Evolutionary conservation across 371 early-diverging fungal genomes (phyloP), one percentile per base, ranked within the genome.

Genomic region (Mortierella sp.): DNA sequence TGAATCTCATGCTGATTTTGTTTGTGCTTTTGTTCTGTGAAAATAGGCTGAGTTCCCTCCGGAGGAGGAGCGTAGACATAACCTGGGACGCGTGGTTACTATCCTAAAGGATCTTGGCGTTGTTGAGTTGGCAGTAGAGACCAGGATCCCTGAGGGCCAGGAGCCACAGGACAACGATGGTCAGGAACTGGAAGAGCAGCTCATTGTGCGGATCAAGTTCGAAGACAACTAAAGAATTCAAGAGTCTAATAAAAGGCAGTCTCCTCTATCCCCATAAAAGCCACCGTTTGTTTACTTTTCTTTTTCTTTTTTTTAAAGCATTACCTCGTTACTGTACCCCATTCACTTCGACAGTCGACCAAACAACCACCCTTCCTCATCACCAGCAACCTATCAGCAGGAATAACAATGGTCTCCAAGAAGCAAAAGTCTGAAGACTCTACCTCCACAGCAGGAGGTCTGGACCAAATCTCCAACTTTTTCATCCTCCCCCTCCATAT

Each of bases 401-500:
- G 21, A 16, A 29, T 21, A 56, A 38, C 18, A 18, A 79, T 80
- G 77, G 80, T 74, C 32, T 73, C 73, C 71, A 83, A 80, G 70
- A 77, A 79, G 75, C 43, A 80, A 72, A 77, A 79, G 75, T 41
- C 80, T 2, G 79, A 79, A 7, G 75, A 71, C 54, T 72, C 65
- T 1, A 65, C 80, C 35, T 76, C 80, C 18, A 51, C 81, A 35
- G 24, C 65, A 27, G 35, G 68, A 21, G 44, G 43, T 7, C 70
- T 84, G 32, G 85, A 84, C 76, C 70, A 77, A 68, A 81, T 84
- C 65, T 65, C 81, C 58, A 84, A 84, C 81, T 84, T 84, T 46
- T 76, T 58, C 60, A 81, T 84, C 38, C 85, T 84, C 46, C 85
- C 85, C 11, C 29, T 84, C 6, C 81, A 79, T 56, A 84, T 84